Conservation (phyloP, 2,329 filamentous ascomycete genomes). For the Diplodia seriata region DNA sequence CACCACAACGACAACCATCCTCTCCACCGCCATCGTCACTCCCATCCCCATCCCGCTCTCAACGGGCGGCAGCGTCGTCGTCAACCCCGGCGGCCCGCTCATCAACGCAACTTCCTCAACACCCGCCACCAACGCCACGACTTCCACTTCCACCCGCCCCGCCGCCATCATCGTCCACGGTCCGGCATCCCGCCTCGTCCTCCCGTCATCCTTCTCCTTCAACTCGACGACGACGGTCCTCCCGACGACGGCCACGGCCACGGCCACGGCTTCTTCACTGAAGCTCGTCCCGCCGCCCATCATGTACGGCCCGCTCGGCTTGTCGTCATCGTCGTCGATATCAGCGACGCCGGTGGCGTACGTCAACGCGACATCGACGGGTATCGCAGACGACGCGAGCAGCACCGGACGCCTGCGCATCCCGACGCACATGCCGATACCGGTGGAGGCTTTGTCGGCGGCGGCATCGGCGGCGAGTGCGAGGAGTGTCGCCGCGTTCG, state of each 20-base stretch:
- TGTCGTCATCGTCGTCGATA: no score
- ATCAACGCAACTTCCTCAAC: no score
- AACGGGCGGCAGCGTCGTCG: no score
- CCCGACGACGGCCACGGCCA: no score
- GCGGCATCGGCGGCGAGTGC: not conserved
- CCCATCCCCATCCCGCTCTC: no score
- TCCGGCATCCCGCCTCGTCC: not conserved
- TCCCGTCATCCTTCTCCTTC: not conserved
- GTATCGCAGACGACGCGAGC: not conserved
- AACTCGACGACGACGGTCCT: not conserved
- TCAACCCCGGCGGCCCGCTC: not conserved
- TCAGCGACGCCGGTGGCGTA: not conserved
- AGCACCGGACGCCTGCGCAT: not conserved
- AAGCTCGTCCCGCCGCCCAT: no score
- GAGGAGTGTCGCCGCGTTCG: no score
- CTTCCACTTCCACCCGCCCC: not conserved
- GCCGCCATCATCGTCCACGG: not conserved
- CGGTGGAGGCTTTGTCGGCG: not conserved
- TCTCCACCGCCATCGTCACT: no score
- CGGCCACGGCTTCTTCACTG: no score
- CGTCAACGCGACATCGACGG: not conserved
- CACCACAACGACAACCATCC: no score
- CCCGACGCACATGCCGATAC: constrained; percentile 26
- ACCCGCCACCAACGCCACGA: no score
- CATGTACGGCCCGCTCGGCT: not conserved